A percentile compares a stretch with the other conserved stretches of the same genome.
phyloP scores from a whole-genome alignment of 2,329 filamentous ascomycete genomes.

The Paracamarosporium sp. region DNA sequence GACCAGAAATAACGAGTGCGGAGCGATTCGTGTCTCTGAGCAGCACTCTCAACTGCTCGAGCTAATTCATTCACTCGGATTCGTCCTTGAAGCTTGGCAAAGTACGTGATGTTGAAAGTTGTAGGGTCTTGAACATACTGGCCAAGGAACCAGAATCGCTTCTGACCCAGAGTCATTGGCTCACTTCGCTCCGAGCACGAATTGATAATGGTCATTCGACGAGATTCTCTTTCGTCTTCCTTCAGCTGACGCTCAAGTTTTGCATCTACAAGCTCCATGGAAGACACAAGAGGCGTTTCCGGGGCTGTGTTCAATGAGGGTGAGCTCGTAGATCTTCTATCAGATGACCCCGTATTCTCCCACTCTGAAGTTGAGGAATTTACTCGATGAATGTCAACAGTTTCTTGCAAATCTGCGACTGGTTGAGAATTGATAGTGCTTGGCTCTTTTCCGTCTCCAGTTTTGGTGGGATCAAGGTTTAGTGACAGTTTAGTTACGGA shows the following conservation, averaged over 20 bases:
- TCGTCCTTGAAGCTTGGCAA: slow-evolving; percentile 39
- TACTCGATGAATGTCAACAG: neutral
- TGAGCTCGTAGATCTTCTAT: slow-evolving; percentile 6
- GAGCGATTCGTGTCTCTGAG: slow-evolving; percentile 41
- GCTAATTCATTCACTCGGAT: slow-evolving; percentile 39
- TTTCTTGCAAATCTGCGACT: neutral
- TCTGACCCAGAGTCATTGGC: slow-evolving; percentile 51
- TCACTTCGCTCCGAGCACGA: slow-evolving; percentile 15
- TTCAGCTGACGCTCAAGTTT: slow-evolving; percentile 6
- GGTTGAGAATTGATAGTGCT: neutral
- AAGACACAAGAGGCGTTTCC: slow-evolving; percentile 12
- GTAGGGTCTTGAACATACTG: slow-evolving; percentile 45
- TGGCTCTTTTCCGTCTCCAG: neutral
- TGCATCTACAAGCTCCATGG: slow-evolving; percentile 13
- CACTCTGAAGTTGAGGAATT: neutral
- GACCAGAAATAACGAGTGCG: slow-evolving; percentile 38
- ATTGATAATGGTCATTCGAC: slow-evolving; percentile 7
- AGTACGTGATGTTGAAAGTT: slow-evolving; percentile 50
- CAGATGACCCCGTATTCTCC: slow-evolving; percentile 2
- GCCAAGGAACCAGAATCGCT: slow-evolving; percentile 51
- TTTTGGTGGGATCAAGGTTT: neutral
- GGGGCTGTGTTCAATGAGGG: slow-evolving; percentile 1
- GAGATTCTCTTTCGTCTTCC: slow-evolving; percentile 8
- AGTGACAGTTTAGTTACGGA: neutral
- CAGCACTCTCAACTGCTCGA: slow-evolving; percentile 41